Percentiles rank a stretch among this genome's conserved stretches.
These are phyloP conservation scores for Vitis amurensis DNA, from an alignment of 164 flowering plant species.

Conservation along the genomic window DNA sequence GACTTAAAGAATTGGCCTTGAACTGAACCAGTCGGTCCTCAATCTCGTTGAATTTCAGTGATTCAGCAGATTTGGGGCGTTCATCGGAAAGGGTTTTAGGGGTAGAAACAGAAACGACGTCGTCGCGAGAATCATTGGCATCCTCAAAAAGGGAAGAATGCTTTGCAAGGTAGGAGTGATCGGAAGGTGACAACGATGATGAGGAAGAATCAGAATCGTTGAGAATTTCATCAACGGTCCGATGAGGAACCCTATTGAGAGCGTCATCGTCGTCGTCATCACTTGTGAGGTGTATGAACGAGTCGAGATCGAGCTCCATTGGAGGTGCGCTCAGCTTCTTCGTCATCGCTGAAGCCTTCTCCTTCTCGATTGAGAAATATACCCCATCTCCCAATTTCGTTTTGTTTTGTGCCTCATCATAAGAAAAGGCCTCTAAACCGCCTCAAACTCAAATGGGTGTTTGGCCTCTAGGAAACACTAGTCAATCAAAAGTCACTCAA, in stretches of 20 bases:
- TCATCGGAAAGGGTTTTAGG: constrained; percentile 8
- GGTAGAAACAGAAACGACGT: constrained; percentile 19
- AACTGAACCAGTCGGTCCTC: background rate
- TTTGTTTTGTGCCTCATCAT: background rate
- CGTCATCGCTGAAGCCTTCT: constrained; percentile 3
- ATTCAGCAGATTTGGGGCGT: no score
- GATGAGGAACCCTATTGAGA: constrained; percentile 33
- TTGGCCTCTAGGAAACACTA: no score
- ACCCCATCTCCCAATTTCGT: no score
- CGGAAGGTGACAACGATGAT: constrained; percentile 29
- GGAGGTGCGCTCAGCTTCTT: constrained; percentile 19
- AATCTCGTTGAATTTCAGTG: background rate
- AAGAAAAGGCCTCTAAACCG: no score
- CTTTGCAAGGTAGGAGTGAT: background rate
- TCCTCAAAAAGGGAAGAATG: constrained; percentile 5
- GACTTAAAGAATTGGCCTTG: constrained; percentile 5
- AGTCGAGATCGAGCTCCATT: constrained; percentile 71
- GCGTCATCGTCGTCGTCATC: constrained; percentile 38
- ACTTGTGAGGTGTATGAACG: constrained; percentile 48
- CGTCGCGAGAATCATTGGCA: constrained; percentile 3
- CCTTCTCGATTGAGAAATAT: background rate
- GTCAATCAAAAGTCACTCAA: no score
- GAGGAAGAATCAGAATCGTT: constrained; percentile 67
- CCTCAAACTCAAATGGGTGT: no score
- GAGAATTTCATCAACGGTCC: constrained; percentile 80